These are phyloP conservation scores for Aspergillus japonicus DNA, from an alignment of 2,329 filamentous ascomycete species.

Conservation along the genomic window DNA sequence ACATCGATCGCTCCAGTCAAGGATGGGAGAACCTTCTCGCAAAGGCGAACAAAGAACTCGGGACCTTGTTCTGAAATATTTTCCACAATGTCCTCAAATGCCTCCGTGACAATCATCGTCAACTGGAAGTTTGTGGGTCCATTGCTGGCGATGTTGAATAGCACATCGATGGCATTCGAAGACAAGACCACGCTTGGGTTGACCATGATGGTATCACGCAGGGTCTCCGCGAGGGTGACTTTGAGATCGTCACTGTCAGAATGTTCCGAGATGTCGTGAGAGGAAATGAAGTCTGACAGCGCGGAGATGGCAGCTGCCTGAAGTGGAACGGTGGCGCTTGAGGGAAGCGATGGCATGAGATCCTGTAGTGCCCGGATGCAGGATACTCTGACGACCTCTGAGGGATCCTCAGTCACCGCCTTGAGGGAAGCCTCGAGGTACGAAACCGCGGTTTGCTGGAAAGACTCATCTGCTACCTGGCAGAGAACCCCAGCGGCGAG, in stretches of 20 bases:
- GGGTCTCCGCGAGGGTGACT: conserved; percentile 81
- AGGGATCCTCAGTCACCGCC: conserved; percentile 70
- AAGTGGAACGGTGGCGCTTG: conserved; percentile 50
- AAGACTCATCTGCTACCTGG: conserved; percentile 61
- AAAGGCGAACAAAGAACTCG: conserved; percentile 73
- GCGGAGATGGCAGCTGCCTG: conserved; percentile 63
- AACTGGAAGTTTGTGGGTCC: conserved; percentile 90
- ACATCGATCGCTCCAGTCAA: conserved; percentile 88
- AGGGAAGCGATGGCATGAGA: conserved; percentile 57
- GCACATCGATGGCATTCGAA: conserved; percentile 69
- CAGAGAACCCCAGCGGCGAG: conserved; percentile 79
- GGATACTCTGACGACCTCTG: conserved; percentile 87
- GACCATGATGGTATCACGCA: conserved; percentile 78
- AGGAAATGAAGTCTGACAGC: conserved; percentile 70
- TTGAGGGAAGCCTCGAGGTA: conserved; percentile 63
- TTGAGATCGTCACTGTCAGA: conserved; percentile 89
- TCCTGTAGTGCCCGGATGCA: conserved; percentile 83
- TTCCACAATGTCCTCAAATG: conserved; percentile 82
- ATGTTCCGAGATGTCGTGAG: conserved; percentile 78
- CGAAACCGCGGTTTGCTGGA: conserved; percentile 42
- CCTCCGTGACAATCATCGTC: conserved; percentile 80
- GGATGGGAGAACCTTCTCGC: conserved; percentile 81
- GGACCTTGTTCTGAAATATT: conserved; percentile 63
- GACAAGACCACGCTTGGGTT: conserved; percentile 73
- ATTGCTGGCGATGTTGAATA: conserved; percentile 86